Conservation (phyloP, 176 grass and related monocot species). For the Zoysia japonica region DNA sequence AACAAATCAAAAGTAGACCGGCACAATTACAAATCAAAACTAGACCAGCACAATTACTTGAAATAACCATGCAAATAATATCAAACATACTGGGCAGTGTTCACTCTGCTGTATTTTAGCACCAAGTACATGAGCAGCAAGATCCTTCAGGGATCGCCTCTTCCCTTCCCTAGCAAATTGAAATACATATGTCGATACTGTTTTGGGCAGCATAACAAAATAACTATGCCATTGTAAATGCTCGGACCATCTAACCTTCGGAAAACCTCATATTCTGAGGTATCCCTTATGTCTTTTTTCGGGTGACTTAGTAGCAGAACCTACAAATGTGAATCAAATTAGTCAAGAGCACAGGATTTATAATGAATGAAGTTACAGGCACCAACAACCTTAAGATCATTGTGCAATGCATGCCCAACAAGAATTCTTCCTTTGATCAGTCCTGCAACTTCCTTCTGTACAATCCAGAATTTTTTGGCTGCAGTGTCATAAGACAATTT, state of each 20-base stretch:
- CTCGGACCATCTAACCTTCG: constrained; percentile 52
- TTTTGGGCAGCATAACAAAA: constrained; percentile 29
- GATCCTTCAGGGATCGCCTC: constrained; percentile 73
- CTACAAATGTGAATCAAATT: constrained; percentile 44
- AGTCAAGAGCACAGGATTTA: constrained; percentile 30
- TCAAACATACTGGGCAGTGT: constrained; percentile 74
- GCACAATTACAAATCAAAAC: not conserved
- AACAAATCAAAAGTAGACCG: not conserved
- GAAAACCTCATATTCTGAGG: constrained; percentile 79
- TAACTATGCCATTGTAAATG: constrained; percentile 13
- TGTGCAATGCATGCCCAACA: constrained; percentile 91
- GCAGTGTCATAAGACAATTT: constrained; percentile 38
- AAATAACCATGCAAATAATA: constrained; percentile 3
- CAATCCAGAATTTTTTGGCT: constrained; percentile 79
- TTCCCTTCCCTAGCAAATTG: constrained; percentile 56
- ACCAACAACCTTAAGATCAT: constrained; percentile 86
- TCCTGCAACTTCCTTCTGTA: constrained; percentile 78
- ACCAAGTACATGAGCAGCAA: constrained; percentile 84
- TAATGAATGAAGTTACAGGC: constrained; percentile 1
- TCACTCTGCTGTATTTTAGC: constrained; percentile 80
- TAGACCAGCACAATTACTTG: not conserved
- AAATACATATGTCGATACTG: constrained; percentile 32
- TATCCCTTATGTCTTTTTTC: constrained; percentile 82
- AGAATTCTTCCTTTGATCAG: constrained; percentile 82
- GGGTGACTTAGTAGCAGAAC: constrained; percentile 86